Percentiles rank a stretch among this genome's conserved stretches.
Evolutionary conservation across 2,329 filamentous ascomycete species (phyloP).

Genomic region (Incumbomyces delicatus): DNA sequence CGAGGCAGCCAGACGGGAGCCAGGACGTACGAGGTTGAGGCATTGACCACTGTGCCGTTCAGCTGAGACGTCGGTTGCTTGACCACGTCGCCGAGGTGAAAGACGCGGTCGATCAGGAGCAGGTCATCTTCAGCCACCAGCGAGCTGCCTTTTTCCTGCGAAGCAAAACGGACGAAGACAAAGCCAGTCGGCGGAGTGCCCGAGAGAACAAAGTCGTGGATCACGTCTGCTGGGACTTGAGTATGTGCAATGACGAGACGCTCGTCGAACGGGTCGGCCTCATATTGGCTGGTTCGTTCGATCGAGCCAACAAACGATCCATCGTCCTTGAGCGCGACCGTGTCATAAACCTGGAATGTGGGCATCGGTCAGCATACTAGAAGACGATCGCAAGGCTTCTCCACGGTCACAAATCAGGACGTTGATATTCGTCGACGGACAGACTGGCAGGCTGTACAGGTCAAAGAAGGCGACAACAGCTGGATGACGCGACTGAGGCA

Average conservation of each 20-base stretch:
- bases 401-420: too few relatives aligned
- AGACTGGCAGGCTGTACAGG: too few relatives aligned
- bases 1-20: conserved; percentile 22
- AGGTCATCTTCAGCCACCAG: conserved; percentile 36
- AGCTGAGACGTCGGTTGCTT: conserved; percentile 39
- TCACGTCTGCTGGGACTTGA: conserved; percentile 21
- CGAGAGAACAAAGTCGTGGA: conserved; percentile 16
- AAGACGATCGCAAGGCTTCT: too few relatives aligned
- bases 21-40: conserved; percentile 38
- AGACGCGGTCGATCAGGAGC: conserved; percentile 42
- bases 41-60: conserved; percentile 46
- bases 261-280: conserved; percentile 24
- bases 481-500: too few relatives aligned
- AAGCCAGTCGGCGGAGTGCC: conserved; percentile 40
- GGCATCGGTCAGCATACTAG: conserved; percentile 11
- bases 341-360: conserved; percentile 27
- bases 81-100: conserved; percentile 47
- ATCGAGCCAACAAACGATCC: conserved; percentile 35
- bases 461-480: too few relatives aligned
- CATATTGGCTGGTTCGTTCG: conserved; percentile 25
- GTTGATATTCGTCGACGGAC: too few relatives aligned
- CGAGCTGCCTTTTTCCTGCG: conserved; percentile 32
- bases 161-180: conserved; percentile 37
- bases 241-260: conserved; percentile 24
- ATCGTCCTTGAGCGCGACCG: conserved; percentile 31